Evolutionary conservation across 192 early-diverging fungal genomes (phyloP), one percentile per base, ranked within the genome.

Genomic region (Podila verticillata): DNA sequence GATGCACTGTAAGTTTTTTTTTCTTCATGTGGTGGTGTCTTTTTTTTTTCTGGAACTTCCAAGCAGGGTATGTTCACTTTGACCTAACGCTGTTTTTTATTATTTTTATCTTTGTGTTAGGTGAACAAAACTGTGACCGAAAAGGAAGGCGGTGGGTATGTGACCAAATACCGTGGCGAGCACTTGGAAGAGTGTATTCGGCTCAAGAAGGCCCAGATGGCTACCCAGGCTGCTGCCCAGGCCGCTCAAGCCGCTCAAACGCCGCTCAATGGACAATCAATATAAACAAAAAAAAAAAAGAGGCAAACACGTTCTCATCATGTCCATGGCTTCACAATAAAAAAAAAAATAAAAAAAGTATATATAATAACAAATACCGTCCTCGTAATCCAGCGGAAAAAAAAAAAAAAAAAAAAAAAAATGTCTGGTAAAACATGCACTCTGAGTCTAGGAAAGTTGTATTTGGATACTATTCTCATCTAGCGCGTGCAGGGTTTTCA

Each of bases 101-200:
- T 28, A 34, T 34, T 31, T 7, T 31, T 13, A 7, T 66, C 65
- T 35, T 3, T 34, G 2, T 28, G 26, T 19, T 28, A 75, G 74
- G 74, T 75, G 29, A 75, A 75, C 57, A 75, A 75, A 47, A 75
- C 74, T 19, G 74, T 75, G 24, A 75, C 74, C 6, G 74, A 75
- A n/a, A 68, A 64, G 48, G 74, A 75, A 47, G 66, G 51, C 29
- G 74, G 74, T 5, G 74, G 74, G 2, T 75, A 65, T 29, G 39
- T 75, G 56, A 75, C 74, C 9, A 75, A 75, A 34, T 75, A 75
- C 74, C 58, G 74, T 24, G 74, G 74, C 22, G 66, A 68, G 24
- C 74, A 75, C 36, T 31, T 75, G 9, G 66, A 68, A 32, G 74
- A 69, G 34, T 75, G 74, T 49, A 75, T 69, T 22, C 66, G 66